Base-by-base conservation (phyloP, 345 rosid genomes). In the Hibiscus tridactylites region DNA sequence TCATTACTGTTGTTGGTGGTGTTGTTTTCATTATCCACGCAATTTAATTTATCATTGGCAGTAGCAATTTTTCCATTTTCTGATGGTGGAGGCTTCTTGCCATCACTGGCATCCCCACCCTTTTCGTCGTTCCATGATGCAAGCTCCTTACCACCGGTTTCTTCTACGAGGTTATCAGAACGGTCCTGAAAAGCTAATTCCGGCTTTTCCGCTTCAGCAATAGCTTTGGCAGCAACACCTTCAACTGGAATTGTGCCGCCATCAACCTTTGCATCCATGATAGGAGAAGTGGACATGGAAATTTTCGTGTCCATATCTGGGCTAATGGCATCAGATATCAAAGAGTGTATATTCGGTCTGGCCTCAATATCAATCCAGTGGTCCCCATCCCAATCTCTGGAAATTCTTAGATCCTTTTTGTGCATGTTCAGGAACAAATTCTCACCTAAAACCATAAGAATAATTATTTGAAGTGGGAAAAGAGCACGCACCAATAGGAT, bases 361-460 rank as follows among this genome's bases (percentile, higher is more conserved):
- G 88, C 79, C 77, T 81, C 82, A 17, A 92, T 77, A 68, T 86
- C 92, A 74, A 90, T 78, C 99, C 99, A 95, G 44, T 73, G 75
- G 73, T 85, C 85, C 49, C 90, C 91, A 59, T 82, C 77, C 97
- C 97, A 90, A 79, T 95, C 99, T 76, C 83, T 84, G 74, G 97
- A 89, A 78, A 82, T 81, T 72, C 99, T 84, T 58, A 87, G 67
- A 78, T 87, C 83, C 80, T 84, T 90, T 74, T 73, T 87, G 64
- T 75, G 75, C 26, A 89, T 62, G 75, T 79, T 86, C 85, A 83
- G 66, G 83, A 79, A 78, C 74, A 87, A 77, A 75, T 81, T 81
- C 79, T 95, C 97, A 70, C 96, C 97, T 95, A 76, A 80, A 64
- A 81, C 42, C 74, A 76, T 67, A 74, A 72, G 16, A 70, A 68